Base-by-base conservation (phyloP, 2,329 filamentous ascomycete species). In the Nothopassalora personata region DNA sequence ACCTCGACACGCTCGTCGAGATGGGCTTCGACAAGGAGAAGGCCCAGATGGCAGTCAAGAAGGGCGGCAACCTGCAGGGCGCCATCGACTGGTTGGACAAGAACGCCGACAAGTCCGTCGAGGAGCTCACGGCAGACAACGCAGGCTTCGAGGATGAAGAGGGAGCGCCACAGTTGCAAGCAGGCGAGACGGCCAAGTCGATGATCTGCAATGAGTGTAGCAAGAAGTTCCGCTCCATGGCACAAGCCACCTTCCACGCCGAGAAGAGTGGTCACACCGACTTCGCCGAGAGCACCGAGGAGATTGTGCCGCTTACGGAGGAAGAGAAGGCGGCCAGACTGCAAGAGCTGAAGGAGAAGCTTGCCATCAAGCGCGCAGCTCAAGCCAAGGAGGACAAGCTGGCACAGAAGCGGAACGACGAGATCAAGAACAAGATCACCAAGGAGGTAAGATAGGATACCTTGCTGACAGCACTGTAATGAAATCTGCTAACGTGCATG, bases 61-160 rank as follows among this genome's bases (percentile, higher is more conserved):
- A 89, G 71, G 84, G 86, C 11, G 91, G 91, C 62, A 89, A 89
- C 59, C 77, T 91, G 91, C 79, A 76, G 72, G 88, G 87, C 66
- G 94, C 94, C 54, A 83, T 99, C 59, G 90, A 96, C 77, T 99
- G 94, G 94, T 83, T 99, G 1, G 92, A 96, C 72, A 84, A 89
- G 68, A 96, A 95, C 72, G 87, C 95, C 72, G 91, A 96, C 74
- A 96, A 89, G 68, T 81, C 89, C 1, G 73, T 96, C 46, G 91
- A 97, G 39, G 87, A 96, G 59, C 86, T 97, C 62, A 83, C 89
- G 62, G 71, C 71, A 23, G 74, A 76, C 36, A 73, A 75, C 11
- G 68, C 61, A n/a, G 66, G 62, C 64, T 71, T 70, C 49, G 68
- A 68, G 19, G 71, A 73, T 58, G 69, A 69, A 52, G 80, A 78